A percentile compares a stretch with the other conserved stretches of the same genome.
Conservation (phyloP, 345 rosid species). For the Limnanthes douglasii region DNA sequence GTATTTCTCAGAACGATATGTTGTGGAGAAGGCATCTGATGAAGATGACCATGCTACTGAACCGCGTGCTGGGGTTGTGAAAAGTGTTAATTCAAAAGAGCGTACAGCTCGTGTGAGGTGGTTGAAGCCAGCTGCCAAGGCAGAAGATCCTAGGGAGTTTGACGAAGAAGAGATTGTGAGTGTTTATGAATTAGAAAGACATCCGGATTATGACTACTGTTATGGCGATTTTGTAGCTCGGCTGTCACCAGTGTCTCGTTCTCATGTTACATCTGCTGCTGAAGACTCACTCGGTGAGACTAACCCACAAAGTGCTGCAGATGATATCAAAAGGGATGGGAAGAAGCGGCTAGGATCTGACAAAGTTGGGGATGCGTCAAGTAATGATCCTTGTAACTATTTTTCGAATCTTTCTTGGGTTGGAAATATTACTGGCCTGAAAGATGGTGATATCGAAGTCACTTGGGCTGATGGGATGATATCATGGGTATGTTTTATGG, state of each 20-base stretch:
- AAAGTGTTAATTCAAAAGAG: slow-evolving; percentile 62
- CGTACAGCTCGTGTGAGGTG: slow-evolving; percentile 57
- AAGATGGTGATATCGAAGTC: slow-evolving; percentile 92
- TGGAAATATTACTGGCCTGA: slow-evolving; percentile 85
- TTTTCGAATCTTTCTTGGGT: slow-evolving; percentile 86
- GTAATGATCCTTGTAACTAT: slow-evolving; percentile 15
- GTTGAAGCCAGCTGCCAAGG: slow-evolving; percentile 43
- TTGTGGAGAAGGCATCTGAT: slow-evolving; percentile 53
- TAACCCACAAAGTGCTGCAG: slow-evolving; percentile 13
- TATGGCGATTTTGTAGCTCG: slow-evolving; percentile 67
- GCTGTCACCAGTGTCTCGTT: slow-evolving; percentile 28
- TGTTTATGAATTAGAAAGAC: slow-evolving; percentile 68
- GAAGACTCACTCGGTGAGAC: slow-evolving; percentile 12
- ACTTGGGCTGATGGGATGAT: slow-evolving; percentile 98
- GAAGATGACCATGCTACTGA: slow-evolving; percentile 33
- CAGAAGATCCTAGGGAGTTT: slow-evolving; percentile 62
- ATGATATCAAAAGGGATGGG: slow-evolving; percentile 10
- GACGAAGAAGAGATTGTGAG: slow-evolving; percentile 58
- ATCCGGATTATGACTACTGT: slow-evolving; percentile 70
- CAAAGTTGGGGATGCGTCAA: slow-evolving; percentile 18
- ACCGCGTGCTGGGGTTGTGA: slow-evolving; percentile 48
- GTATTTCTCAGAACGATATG: slow-evolving; percentile 60
- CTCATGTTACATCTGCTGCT: slow-evolving; percentile 11
- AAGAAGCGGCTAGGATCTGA: slow-evolving; percentile 19
- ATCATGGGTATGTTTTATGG: slow-evolving; percentile 46